Conservation (phyloP, 2,329 filamentous ascomycete genomes). For the Epicoccum sorghinum region DNA sequence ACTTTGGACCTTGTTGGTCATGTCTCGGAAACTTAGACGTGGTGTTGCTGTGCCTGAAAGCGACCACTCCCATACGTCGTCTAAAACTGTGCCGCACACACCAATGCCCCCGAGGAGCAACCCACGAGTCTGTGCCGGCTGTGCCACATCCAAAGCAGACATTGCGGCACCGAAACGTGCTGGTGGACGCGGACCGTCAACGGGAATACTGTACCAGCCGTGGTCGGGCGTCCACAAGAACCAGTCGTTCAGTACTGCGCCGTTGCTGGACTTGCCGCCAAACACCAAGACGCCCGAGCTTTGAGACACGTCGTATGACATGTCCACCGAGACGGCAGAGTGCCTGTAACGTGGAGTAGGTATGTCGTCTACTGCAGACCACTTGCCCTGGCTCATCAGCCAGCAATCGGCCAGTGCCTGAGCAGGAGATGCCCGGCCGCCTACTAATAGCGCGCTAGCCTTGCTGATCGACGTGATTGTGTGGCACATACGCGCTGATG, state of each 20-base stretch:
- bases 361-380: constrained; percentile 70
- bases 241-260: constrained; percentile 51
- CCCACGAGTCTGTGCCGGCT: constrained; percentile 57
- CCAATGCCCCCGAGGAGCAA: constrained; percentile 75
- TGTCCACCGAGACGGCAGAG: constrained; percentile 59
- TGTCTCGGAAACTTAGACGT: constrained; percentile 36
- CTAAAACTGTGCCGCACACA: constrained; percentile 65
- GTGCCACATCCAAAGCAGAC: constrained; percentile 50
- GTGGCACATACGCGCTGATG: constrained; percentile 69
- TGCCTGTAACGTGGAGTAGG: constrained; percentile 78
- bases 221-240: constrained; percentile 53
- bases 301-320: constrained; percentile 52
- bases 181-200: constrained; percentile 47
- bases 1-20: constrained; percentile 32
- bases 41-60: constrained; percentile 41
- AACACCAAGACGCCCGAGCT: constrained; percentile 51
- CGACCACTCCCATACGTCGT: constrained; percentile 70
- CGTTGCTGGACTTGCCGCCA: constrained; percentile 54
- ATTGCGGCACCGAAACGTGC: constrained; percentile 65
- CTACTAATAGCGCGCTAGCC: constrained; percentile 68
- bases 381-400: constrained; percentile 67
- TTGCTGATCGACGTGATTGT: constrained; percentile 70
- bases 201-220: constrained; percentile 58
- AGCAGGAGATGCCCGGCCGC: constrained; percentile 79
- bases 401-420: constrained; percentile 75